Base-by-base conservation (phyloP, 1,284 basidiomycete genomes). In the Irpex sp. region DNA sequence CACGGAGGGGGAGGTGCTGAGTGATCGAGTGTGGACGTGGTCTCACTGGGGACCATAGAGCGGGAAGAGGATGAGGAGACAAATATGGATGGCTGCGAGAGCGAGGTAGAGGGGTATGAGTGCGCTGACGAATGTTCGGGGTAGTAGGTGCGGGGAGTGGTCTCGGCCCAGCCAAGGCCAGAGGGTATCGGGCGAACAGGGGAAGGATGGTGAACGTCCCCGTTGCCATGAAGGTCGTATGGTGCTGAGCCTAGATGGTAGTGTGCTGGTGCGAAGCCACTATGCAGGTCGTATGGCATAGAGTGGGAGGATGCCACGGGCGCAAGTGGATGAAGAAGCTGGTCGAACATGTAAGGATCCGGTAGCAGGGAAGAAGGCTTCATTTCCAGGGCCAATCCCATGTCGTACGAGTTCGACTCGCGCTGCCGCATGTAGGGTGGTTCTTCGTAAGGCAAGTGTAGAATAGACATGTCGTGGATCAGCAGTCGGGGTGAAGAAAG, bases 1-100 rank as follows among this genome's bases (percentile, higher is more conserved):
- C 79, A 75, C 4, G 68, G 64, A 21, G 65, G 62, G 4, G 62
- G 62, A 17, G 59, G 59, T 58, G 54, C 67, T 13, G 60, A 58
- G 52, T 19, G 48, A 52, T 64, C 47, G 44, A 37, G n/a, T 19
- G 60, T 34, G 31, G 17, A 5, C 36, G 55, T 15, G 8, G 58
- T 13, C 8, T 8, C 36, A 57, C 17, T 17, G 9, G 17, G 26
- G 38, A 6, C 26, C 9, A 17, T 52, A 36, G 34, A 17, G n/a
- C 19, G 54, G 11, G 54, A 56, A 31, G 54, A 56, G 21, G 54
- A 34, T 17, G 57, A 11, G n/a, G 51, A 21, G 3, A 51, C 60
- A 48, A 59, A 61, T 3, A 62, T 49, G 4, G 49, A 49, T 48
- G 61, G 61, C 61, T 55, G 37, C 26, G 48, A 21, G 48, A 59